Conservation (phyloP, 805 yeast species). For the Suhomyces canberraensis region DNA sequence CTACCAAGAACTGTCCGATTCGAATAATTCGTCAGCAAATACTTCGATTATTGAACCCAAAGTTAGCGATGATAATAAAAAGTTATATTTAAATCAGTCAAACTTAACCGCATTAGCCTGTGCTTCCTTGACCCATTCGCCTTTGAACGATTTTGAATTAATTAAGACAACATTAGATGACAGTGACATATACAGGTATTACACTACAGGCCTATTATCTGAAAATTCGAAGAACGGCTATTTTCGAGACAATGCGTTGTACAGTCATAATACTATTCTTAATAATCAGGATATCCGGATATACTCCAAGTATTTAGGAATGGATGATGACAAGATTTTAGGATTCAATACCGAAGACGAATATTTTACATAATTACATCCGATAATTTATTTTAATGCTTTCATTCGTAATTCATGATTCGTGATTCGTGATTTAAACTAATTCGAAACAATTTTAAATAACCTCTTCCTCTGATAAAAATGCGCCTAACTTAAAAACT, state of each 20-base stretch:
- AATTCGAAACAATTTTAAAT: too few species aligned
- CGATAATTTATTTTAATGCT: too few species aligned
- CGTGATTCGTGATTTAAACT: too few species aligned
- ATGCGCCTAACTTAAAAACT: too few species aligned
- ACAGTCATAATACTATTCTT: too few species aligned
- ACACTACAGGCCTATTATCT: too few species aligned
- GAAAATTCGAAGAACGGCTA: too few species aligned
- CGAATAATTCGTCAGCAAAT: neutral
- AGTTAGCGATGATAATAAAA: conserved; percentile 3
- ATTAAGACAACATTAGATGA: conserved; percentile 8
- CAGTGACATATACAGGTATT: conserved; percentile 13
- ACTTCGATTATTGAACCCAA: neutral
- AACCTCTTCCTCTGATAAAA: too few species aligned
- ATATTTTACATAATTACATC: conserved; percentile 18
- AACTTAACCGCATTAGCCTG: neutral
- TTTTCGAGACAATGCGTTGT: too few species aligned
- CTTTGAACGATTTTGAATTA: neutral
- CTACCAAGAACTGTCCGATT: neutral
- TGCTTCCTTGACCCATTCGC: neutral
- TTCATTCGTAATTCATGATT: neutral
- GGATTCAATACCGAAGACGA: conserved; percentile 27
- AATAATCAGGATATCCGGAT: conserved; percentile 17
- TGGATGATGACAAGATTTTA: conserved; percentile 18
- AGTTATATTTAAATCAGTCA: conserved; percentile 6
- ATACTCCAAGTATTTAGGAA: conserved; percentile 25